Conservation (phyloP, 1,139 yeast species). For the Blastobotrys buckinghamii region DNA sequence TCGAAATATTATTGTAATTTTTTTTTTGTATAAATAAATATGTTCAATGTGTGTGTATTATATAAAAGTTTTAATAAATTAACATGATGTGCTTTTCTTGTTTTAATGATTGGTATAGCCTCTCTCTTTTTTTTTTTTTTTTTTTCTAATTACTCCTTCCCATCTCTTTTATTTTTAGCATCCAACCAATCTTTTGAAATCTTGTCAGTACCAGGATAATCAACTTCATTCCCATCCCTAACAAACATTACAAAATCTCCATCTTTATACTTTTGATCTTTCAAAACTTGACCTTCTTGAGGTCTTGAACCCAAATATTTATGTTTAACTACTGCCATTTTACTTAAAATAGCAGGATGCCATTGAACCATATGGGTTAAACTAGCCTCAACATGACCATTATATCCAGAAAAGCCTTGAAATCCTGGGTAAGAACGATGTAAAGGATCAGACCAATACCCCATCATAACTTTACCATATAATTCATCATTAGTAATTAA, state of each 20-base stretch:
- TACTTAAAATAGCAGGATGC: slow-evolving; percentile 78
- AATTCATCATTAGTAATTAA: slow-evolving; percentile 53
- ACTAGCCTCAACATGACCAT: slow-evolving; percentile 38
- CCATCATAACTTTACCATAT: slow-evolving; percentile 59
- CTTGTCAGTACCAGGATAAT: slow-evolving; percentile 13
- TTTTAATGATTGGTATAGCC: too few species aligned
- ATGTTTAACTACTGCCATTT: slow-evolving; percentile 59
- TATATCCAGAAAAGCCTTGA: slow-evolving; percentile 50
- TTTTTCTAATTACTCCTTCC: too few species aligned
- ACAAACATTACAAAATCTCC: slow-evolving; percentile 26
- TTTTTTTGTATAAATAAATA: too few species aligned
- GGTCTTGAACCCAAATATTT: slow-evolving; percentile 21
- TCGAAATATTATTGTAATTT: too few species aligned
- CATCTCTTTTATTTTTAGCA: neutral
- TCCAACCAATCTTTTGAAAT: slow-evolving; percentile 18
- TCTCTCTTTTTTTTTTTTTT: too few species aligned
- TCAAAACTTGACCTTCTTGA: slow-evolving; percentile 23
- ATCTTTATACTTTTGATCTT: slow-evolving; percentile 20
- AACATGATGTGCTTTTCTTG: too few species aligned
- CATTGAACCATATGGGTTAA: slow-evolving; percentile 77
- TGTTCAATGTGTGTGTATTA: too few species aligned
- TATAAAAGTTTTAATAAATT: too few species aligned
- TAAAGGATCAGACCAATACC: slow-evolving; percentile 64
- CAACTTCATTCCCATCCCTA: slow-evolving; percentile 21
- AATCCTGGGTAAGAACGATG: slow-evolving; percentile 61